Base-by-base conservation (phyloP, 768 basidiomycete species). In the Postia placenta region DNA sequence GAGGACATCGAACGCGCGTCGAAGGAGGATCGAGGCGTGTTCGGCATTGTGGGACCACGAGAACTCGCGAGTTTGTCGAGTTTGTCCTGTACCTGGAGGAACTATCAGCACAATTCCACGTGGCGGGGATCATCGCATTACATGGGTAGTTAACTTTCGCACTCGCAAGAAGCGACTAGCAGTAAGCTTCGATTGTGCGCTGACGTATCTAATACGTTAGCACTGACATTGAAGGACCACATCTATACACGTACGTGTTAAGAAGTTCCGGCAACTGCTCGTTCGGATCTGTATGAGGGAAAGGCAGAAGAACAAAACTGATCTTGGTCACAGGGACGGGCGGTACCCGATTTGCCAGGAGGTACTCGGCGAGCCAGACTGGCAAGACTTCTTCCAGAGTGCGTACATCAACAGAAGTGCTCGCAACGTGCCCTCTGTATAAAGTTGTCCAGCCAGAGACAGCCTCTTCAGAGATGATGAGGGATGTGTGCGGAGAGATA, bases 291-390 rank as follows among this genome's bases (percentile, higher is more conserved):
- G 78, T 77, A 50, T 69, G 75, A 2, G 67, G 70, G 78, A 80
- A 88, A 1, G 94, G 92, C 53, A 94, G 70, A 30, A 99, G 67
- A 17, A 95, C 80, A 62, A 98, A 99, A 57, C 92, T 90, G 38
- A 97, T 63, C 70, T 98, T 99, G 45, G 77, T 70, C 11, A 73
- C 70, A 14, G 80, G 77, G 0, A 72, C 59, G 23, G 74, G 55
- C 12, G 77, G 68, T 47, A 74, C 68, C 60, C 78, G 81, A 55
- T 87, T 85, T 12, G 81, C 67, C 33, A 97, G 73, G 33, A 97
- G 67, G 58, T 86, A 95, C 64, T 97, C 91, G 44, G 92, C 69
- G 42, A 96, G 68, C 95, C 95, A 98, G 55, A 83, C 60, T 2
- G 95, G 95, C 73, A 92, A 81, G 33, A 69, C 74, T 58, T 82